These are phyloP conservation scores for Celoporthe dispersa DNA, from an alignment of 2,329 filamentous ascomycete species.

Conservation along the genomic window DNA sequence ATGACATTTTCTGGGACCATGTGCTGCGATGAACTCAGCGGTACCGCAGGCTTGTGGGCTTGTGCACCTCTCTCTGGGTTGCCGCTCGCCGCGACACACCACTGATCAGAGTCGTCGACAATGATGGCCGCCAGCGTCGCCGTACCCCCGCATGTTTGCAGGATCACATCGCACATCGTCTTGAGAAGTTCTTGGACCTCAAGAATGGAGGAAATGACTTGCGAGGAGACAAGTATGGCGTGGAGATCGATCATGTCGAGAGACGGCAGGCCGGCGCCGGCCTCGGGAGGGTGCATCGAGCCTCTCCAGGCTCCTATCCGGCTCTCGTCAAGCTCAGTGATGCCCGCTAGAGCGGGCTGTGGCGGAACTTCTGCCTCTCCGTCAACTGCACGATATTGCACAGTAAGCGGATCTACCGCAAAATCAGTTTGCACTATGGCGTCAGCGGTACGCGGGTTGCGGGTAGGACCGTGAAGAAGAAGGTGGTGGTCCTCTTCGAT, in stretches of 20 bases:
- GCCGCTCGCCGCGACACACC: slow-evolving; percentile 76
- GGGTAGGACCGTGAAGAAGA: slow-evolving; percentile 65
- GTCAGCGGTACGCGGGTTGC: slow-evolving; percentile 64
- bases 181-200: slow-evolving; percentile 76
- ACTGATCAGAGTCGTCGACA: slow-evolving; percentile 70
- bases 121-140: slow-evolving; percentile 76
- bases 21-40: slow-evolving; percentile 63
- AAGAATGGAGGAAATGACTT: slow-evolving; percentile 78
- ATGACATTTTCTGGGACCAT: slow-evolving; percentile 78
- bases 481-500: slow-evolving; percentile 71
- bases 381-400: slow-evolving; percentile 55
- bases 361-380: slow-evolving; percentile 52
- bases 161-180: slow-evolving; percentile 80
- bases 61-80: slow-evolving; percentile 71
- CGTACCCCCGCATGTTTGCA: slow-evolving; percentile 74
- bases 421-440: slow-evolving; percentile 73
- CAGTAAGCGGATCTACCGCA: slow-evolving; percentile 57
- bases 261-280: slow-evolving; percentile 68
- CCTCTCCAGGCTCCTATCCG: slow-evolving; percentile 68
- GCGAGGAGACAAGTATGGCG: slow-evolving; percentile 77
- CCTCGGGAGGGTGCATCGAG: slow-evolving; percentile 60
- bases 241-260: slow-evolving; percentile 84
- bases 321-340: slow-evolving; percentile 58
- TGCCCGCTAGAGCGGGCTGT: slow-evolving; percentile 47
- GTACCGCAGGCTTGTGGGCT: slow-evolving; percentile 68